Percentiles rank a stretch among this genome's conserved stretches.
These are phyloP conservation scores for Kazachstania psychrophila DNA, from an alignment of 805 yeast genomes.

Conservation along the genomic window DNA sequence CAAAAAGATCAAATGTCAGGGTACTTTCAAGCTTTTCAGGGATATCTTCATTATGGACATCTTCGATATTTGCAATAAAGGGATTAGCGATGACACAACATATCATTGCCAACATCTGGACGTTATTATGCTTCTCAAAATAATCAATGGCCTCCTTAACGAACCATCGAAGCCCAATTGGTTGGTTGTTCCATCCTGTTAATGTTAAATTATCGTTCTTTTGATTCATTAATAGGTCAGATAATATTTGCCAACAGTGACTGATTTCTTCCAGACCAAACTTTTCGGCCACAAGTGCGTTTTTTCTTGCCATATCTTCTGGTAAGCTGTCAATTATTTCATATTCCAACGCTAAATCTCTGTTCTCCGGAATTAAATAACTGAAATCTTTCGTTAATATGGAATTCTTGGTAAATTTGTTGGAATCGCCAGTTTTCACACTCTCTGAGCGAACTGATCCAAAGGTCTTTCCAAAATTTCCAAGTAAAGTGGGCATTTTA, in stretches of 20 bases:
- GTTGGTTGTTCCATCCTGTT: constrained; percentile 77
- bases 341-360: constrained; percentile 60
- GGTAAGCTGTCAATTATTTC: constrained; percentile 56
- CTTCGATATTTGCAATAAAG: not conserved
- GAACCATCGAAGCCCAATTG: constrained; percentile 63
- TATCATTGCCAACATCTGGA: constrained; percentile 87
- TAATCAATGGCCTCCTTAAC: constrained; percentile 51
- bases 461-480: constrained; percentile 20
- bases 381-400: constrained; percentile 57
- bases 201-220: constrained; percentile 21
- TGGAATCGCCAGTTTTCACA: constrained; percentile 20
- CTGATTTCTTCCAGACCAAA: constrained; percentile 55
- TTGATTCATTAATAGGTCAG: constrained; percentile 29
- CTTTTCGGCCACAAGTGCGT: constrained; percentile 58
- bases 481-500: constrained; percentile 41
- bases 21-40: constrained; percentile 13
- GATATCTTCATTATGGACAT: not conserved
- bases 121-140: constrained; percentile 54
- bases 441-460: constrained; percentile 21
- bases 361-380: constrained; percentile 64
- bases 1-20: constrained; percentile 13
- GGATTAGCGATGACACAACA: constrained; percentile 52
- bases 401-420: constrained; percentile 38
- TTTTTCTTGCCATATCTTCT: constrained; percentile 54
- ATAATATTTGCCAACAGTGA: constrained; percentile 63